These are phyloP conservation scores for Diplodia intermedia DNA, from an alignment of 2,329 filamentous ascomycete genomes.

Conservation along the genomic window DNA sequence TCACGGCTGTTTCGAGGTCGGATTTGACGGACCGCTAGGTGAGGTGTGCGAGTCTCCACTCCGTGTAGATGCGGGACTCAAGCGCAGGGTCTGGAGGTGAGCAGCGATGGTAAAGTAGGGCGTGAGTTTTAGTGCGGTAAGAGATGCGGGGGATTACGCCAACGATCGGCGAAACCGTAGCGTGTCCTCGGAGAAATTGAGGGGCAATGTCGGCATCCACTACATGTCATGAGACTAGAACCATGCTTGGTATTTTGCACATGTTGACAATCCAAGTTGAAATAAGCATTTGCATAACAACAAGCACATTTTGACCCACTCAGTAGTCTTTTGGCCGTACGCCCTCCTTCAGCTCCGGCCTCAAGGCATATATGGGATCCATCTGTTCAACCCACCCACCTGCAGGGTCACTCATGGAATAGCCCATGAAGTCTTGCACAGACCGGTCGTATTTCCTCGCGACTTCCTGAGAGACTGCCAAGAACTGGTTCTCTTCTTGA, in stretches of 20 bases:
- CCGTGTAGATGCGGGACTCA: not conserved
- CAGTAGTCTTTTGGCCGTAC: conserved; percentile 14
- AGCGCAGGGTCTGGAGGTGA: not conserved
- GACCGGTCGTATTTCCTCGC: conserved; percentile 36
- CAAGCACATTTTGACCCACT: not conserved
- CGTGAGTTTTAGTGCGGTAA: not conserved
- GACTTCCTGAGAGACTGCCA: conserved; percentile 40
- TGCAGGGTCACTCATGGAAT: conserved; percentile 36
- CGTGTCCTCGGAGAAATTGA: conserved; percentile 2
- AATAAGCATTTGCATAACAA: not conserved
- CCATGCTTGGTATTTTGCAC: not conserved
- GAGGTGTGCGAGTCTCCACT: not conserved
- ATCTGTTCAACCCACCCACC: conserved; percentile 34
- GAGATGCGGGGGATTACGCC: not conserved
- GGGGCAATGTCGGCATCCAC: not conserved
- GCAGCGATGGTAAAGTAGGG: not conserved
- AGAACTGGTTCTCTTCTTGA: conserved; percentile 51
- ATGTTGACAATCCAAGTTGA: not conserved
- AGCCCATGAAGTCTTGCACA: conserved; percentile 37
- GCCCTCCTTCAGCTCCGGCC: conserved; percentile 32
- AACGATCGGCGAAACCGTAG: not conserved
- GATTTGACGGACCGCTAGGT: not conserved
- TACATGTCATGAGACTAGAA: not conserved
- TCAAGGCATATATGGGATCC: conserved; percentile 34
- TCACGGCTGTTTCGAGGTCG: not conserved